Evolutionary conservation across 2,329 filamentous ascomycete species (phyloP).

Genomic region (Dactylellina leptospora): DNA sequence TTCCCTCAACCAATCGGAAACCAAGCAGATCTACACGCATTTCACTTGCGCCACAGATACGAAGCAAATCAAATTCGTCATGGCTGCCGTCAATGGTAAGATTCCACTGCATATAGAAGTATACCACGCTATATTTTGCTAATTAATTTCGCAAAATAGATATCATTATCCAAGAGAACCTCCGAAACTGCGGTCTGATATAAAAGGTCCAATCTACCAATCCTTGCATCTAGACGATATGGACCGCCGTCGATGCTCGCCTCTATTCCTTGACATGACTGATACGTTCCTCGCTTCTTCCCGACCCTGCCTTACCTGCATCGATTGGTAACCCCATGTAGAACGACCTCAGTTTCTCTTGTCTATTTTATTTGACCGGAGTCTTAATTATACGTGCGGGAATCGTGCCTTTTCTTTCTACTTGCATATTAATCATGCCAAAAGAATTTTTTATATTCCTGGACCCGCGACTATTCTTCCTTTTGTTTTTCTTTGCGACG

Average conservation of each 20-base stretch:
- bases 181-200: conserved; percentile 95
- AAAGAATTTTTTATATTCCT: conserved; percentile 53
- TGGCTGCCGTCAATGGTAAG: conserved; percentile 97
- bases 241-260: conserved; percentile 10
- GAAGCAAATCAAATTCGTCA: conserved; percentile 98
- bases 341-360: conserved; percentile 52
- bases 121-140: neutral
- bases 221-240: conserved; percentile 21
- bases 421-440: conserved; percentile 54
- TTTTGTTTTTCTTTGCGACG: conserved; percentile 59
- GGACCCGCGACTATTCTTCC: conserved; percentile 53
- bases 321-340: conserved; percentile 51
- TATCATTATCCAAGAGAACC: conserved; percentile 99
- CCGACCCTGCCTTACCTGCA: conserved; percentile 34
- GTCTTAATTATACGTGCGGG: conserved; percentile 52
- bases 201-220: conserved; percentile 62
- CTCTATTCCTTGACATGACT: conserved; percentile 20
- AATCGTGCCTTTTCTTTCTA: conserved; percentile 53
- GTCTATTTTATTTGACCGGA: conserved; percentile 54
- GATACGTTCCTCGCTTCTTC: conserved; percentile 30
- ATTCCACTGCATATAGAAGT: neutral
- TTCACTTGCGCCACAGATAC: conserved; percentile 99
- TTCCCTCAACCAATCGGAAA: conserved; percentile 97
- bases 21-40: conserved; percentile 99
- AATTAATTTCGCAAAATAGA: conserved; percentile 69